Evolutionary conservation across 495 filamentous ascomycete genomes (phyloP), one percentile per base, ranked within the genome.

Genomic region (Filosporella fistucella): DNA sequence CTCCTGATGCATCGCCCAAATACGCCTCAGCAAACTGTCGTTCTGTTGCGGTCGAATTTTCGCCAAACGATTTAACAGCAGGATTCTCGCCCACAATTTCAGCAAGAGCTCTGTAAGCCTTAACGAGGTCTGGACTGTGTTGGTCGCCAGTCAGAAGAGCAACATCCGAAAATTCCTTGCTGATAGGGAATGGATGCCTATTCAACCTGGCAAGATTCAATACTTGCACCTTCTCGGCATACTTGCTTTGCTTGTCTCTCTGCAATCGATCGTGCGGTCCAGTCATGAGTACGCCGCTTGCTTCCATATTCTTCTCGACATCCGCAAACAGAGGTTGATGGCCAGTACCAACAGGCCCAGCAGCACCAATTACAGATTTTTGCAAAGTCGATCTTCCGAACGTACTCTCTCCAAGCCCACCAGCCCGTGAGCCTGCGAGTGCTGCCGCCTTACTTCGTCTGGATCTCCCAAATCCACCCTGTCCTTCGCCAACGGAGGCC

Each of bases 281-380:
- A n/a, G 58, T 56, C 11, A 62, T 60, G 11, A 67, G 65, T 30
- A 50, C 70, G 4, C 49, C 51, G 36, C 55, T 42, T 36, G 50
- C 25, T 33, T 72, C 70, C 45, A 69, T 64, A 22, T 75, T 72
- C 36, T 86, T 78, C 25, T 76, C 72, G 0, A 82, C 71, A 57
- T 91, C 86, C 8, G 81, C 75, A 58, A 91, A 91, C 35, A 72
- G 57, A 51, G 77, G 59, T 41, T 78, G 74, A 48, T 79, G 65
- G 61, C 73, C 41, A 63, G 60, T 43, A 57, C 71, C 63, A 35
- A 86, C 76, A 49, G 71, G 70, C 29, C 72, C 79, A 13, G 87
- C 84, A 30, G 80, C 78, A 16, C 91, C 91, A 61, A 96, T 88
- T 22, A 95, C 85, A 12, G 90, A 94, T 53, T 81, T 85, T 47